Percentiles rank a stretch among this genome's conserved stretches.
phyloP scores from a whole-genome alignment of 2,329 filamentous ascomycete genomes.

The Fusarium setosum region DNA sequence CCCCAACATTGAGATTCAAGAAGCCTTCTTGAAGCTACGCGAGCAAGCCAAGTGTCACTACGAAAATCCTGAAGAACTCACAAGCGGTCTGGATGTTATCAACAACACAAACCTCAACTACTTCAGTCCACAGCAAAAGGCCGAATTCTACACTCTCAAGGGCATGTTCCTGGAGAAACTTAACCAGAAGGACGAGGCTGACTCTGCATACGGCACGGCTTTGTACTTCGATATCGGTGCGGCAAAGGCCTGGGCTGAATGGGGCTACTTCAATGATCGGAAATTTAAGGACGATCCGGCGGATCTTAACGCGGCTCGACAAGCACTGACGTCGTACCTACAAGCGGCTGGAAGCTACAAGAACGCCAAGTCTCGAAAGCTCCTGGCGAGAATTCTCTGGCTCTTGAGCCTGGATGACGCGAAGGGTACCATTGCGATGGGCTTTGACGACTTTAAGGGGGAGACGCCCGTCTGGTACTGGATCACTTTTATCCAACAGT shows the following conservation, averaged over 20 bases:
- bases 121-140: slow-evolving; percentile 95
- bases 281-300: slow-evolving; percentile 92
- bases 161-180: slow-evolving; percentile 99
- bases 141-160: slow-evolving; percentile 98
- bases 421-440: slow-evolving; percentile 82
- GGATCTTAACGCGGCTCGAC: slow-evolving; percentile 85
- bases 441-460: slow-evolving; percentile 96
- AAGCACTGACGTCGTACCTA: slow-evolving; percentile 94
- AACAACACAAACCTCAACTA: slow-evolving; percentile 99
- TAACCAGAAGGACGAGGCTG: slow-evolving; percentile 88
- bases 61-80: slow-evolving; percentile 92
- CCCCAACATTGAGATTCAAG: slow-evolving; percentile 99
- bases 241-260: slow-evolving; percentile 98
- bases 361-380: slow-evolving; percentile 93
- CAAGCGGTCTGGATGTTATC: slow-evolving; percentile 94
- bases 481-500: slow-evolving; percentile 98
- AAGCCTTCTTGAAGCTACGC: slow-evolving; percentile 97
- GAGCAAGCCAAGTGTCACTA: slow-evolving; percentile 99
- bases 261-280: slow-evolving; percentile 97
- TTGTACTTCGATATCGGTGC: slow-evolving; percentile 95
- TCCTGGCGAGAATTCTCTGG: slow-evolving; percentile 95
- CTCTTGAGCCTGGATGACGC: slow-evolving; percentile 92
- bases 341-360: slow-evolving; percentile 97
- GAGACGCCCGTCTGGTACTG: slow-evolving; percentile 99
- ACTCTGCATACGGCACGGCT: slow-evolving; percentile 93